Conservation (phyloP, 2,329 filamentous ascomycete species). For the Arthroderma uncinatum region DNA sequence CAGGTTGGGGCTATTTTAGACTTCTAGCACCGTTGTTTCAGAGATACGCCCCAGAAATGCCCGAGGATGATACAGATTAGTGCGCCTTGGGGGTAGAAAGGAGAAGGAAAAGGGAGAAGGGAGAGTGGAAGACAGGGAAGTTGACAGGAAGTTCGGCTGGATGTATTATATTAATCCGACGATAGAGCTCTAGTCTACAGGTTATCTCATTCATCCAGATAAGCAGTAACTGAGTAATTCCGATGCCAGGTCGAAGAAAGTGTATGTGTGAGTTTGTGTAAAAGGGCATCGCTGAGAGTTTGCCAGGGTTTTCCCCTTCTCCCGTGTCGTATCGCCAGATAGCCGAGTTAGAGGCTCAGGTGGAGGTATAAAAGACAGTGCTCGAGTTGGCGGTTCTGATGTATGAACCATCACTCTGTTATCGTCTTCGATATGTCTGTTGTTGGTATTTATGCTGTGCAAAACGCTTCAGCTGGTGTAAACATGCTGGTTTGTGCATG, state of each 20-base stretch:
- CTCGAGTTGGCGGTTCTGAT: too few species aligned
- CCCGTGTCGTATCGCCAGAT: too few species aligned
- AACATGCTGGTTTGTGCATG: not conserved
- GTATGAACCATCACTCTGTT: too few species aligned
- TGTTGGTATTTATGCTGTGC: too few species aligned
- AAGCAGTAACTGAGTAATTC: not conserved
- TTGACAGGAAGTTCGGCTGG: not conserved
- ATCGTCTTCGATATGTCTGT: too few species aligned
- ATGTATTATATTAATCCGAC: not conserved
- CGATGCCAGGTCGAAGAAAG: not conserved
- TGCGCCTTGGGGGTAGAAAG: not conserved
- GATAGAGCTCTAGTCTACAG: not conserved
- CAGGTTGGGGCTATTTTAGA: not conserved
- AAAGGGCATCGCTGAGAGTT: too few species aligned
- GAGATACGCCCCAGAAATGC: not conserved
- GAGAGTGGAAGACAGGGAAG: too few species aligned
- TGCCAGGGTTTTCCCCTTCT: too few species aligned
- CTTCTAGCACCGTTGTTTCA: constrained; percentile 3
- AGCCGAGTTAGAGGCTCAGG: too few species aligned
- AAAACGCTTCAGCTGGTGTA: too few species aligned
- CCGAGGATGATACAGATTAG: not conserved
- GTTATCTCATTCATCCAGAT: not conserved
- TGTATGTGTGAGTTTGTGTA: too few species aligned
- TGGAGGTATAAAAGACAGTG: too few species aligned
- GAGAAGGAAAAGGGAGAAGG: not conserved